Evolutionary conservation across 352 stramenopile species (phyloP).

Genomic region (Saprolegnia diclina): DNA sequence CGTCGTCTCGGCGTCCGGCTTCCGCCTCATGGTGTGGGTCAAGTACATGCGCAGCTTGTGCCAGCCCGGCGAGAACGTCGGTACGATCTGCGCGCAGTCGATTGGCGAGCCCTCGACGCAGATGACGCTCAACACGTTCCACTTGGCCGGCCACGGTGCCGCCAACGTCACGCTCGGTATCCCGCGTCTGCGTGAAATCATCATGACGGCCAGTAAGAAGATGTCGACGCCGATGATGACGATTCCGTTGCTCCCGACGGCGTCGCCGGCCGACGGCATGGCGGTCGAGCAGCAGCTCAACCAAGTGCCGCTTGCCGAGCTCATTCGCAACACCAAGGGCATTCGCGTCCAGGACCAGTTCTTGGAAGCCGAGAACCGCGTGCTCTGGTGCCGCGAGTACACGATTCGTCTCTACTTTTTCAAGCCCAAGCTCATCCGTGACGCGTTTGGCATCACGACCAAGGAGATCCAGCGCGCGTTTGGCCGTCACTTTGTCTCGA

Average conservation of each 20-base stretch:
- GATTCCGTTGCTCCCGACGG: slow-evolving; percentile 85
- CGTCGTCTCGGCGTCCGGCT: slow-evolving; percentile 63
- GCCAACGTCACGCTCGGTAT: slow-evolving; percentile 99
- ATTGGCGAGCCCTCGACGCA: slow-evolving; percentile 99
- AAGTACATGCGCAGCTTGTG: slow-evolving; percentile 97
- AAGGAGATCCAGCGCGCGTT: slow-evolving; percentile 90
- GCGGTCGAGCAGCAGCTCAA: slow-evolving; percentile 87
- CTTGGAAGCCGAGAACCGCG: slow-evolving; percentile 78
- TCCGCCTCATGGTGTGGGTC: slow-evolving; percentile 94
- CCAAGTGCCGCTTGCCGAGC: slow-evolving; percentile 89
- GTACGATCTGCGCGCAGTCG: slow-evolving; percentile 96
- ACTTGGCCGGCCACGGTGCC: slow-evolving; percentile 97
- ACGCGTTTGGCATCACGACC: slow-evolving; percentile 93
- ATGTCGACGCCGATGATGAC: slow-evolving; percentile 99
- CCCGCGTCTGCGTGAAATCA: slow-evolving; percentile 99
- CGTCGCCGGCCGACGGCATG: slow-evolving; percentile 46
- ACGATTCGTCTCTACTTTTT: slow-evolving; percentile 94
- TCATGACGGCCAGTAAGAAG: slow-evolving; percentile 98
- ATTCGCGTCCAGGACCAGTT: slow-evolving; percentile 91
- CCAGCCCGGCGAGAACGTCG: slow-evolving; percentile 97
- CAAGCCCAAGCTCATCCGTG: slow-evolving; percentile 90
- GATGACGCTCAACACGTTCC: slow-evolving; percentile 99
- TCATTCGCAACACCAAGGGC: slow-evolving; percentile 88
- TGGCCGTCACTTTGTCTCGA: slow-evolving; percentile 84
- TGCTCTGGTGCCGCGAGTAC: slow-evolving; percentile 96